phyloP scores from a whole-genome alignment of 768 basidiomycete species.

The Tricholoma terreum region DNA sequence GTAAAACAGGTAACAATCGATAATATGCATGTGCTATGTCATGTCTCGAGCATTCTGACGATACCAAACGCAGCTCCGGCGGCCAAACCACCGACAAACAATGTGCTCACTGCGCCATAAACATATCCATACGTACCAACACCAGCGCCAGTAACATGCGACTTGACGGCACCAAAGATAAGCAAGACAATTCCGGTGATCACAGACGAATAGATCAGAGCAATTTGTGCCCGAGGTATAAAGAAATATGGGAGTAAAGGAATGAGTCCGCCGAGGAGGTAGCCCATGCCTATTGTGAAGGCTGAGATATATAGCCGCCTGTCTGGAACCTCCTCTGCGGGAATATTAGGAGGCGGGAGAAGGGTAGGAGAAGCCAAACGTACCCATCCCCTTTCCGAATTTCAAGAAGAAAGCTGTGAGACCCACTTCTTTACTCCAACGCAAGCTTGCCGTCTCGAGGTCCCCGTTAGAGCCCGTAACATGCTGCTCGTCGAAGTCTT shows the following conservation, averaged over 20 bases:
- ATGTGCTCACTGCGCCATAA: constrained; percentile 84
- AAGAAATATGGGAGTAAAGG: constrained; percentile 94
- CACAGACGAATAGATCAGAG: constrained; percentile 70
- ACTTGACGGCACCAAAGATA: constrained; percentile 88
- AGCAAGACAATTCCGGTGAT: constrained; percentile 85
- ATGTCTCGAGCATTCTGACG: constrained; percentile 44
- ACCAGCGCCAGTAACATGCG: constrained; percentile 83
- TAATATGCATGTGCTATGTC: no score
- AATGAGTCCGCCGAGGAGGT: constrained; percentile 90
- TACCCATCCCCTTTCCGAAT: constrained; percentile 91
- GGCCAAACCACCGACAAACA: constrained; percentile 87
- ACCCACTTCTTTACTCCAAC: constrained; percentile 78
- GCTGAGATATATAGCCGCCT: constrained; percentile 86
- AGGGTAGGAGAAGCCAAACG: constrained; percentile 22
- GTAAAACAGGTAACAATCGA: no score
- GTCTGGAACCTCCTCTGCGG: constrained; percentile 82
- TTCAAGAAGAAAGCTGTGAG: constrained; percentile 92
- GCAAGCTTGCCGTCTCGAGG: constrained; percentile 54
- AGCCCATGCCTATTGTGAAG: constrained; percentile 92
- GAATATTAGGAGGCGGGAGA: not conserved
- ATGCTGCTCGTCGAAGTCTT: constrained; percentile 16
- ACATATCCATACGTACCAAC: constrained; percentile 63
- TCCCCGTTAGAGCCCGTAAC: constrained; percentile 30
- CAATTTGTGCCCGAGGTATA: constrained; percentile 62
- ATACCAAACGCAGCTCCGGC: constrained; percentile 67